Evolutionary conservation across 192 early-diverging fungal species (phyloP).

Genomic region (Mortierella claussenii): DNA sequence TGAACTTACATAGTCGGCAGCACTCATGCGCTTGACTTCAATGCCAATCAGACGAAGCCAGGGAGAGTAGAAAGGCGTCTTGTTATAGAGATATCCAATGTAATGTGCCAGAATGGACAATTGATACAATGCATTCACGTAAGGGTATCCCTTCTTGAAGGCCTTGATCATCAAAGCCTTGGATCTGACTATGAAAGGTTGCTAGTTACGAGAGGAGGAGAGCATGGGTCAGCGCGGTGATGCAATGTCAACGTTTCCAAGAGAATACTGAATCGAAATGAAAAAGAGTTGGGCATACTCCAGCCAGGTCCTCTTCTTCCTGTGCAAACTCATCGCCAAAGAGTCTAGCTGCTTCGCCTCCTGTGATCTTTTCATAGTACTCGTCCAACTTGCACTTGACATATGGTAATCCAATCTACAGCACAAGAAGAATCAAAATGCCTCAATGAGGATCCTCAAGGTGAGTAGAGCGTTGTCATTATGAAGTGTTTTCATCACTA

Average conservation of each 20-base stretch:
- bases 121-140: slow-evolving; percentile 75
- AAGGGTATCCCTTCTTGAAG: slow-evolving; percentile 73
- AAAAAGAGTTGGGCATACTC: slow-evolving; percentile 19
- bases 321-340: slow-evolving; percentile 68
- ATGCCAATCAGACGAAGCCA: slow-evolving; percentile 85
- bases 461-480: no score
- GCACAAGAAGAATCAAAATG: not conserved
- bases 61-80: slow-evolving; percentile 84
- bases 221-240: no score
- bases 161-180: slow-evolving; percentile 30
- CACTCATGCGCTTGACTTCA: slow-evolving; percentile 81
- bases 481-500: no score
- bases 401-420: slow-evolving; percentile 77
- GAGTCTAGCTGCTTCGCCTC: slow-evolving; percentile 70
- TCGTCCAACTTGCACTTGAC: slow-evolving; percentile 78
- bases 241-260: no score
- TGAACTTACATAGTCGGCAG: slow-evolving; percentile 84
- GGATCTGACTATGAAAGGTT: slow-evolving; percentile 23
- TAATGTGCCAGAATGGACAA: slow-evolving; percentile 73
- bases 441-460: not conserved
- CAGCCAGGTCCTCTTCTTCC: slow-evolving; percentile 51
- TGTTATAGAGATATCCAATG: slow-evolving; percentile 86
- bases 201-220: slow-evolving; percentile 6
- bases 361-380: slow-evolving; percentile 74
- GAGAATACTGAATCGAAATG: not conserved